Evolutionary conservation across 371 early-diverging fungal species (phyloP).

Genomic region (Cokeromyces recurvatus): DNA sequence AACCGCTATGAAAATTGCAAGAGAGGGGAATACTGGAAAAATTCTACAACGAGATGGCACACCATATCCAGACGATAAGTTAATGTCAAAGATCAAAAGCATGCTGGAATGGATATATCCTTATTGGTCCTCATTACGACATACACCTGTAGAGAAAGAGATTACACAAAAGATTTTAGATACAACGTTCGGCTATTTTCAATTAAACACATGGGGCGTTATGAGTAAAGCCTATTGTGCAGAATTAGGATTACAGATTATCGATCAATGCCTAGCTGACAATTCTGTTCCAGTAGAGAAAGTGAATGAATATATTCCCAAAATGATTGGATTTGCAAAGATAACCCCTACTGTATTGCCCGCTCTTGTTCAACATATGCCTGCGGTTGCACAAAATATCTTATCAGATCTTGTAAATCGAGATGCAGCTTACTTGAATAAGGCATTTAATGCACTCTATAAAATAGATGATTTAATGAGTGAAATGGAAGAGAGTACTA

Average conservation of each 20-base stretch:
- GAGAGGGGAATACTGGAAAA: constrained; percentile 25
- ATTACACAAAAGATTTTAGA: constrained; percentile 27
- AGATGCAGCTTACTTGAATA: constrained; percentile 10
- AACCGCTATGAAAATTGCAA: constrained; percentile 30
- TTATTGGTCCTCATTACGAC: constrained; percentile 27
- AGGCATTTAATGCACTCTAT: constrained; percentile 10
- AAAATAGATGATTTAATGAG: constrained; percentile 2
- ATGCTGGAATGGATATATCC: constrained; percentile 37
- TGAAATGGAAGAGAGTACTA: background rate
- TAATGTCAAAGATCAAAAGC: constrained; percentile 28
- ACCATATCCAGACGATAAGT: constrained; percentile 31
- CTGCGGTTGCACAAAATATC: constrained; percentile 13
- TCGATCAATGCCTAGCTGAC: constrained; percentile 23
- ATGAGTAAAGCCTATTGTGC: constrained; percentile 31
- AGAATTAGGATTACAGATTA: constrained; percentile 27
- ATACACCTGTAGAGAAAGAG: constrained; percentile 13
- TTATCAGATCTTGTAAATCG: constrained; percentile 18
- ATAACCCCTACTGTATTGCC: constrained; percentile 11
- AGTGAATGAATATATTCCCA: constrained; percentile 20
- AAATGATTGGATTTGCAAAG: constrained; percentile 18
- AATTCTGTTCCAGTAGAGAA: constrained; percentile 18
- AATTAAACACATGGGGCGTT: constrained; percentile 28
- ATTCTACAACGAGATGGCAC: constrained; percentile 33
- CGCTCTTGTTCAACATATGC: constrained; percentile 18
- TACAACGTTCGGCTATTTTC: constrained; percentile 36